phyloP scores from a whole-genome alignment of 768 basidiomycete species.

The Kockovaella imperatae region DNA sequence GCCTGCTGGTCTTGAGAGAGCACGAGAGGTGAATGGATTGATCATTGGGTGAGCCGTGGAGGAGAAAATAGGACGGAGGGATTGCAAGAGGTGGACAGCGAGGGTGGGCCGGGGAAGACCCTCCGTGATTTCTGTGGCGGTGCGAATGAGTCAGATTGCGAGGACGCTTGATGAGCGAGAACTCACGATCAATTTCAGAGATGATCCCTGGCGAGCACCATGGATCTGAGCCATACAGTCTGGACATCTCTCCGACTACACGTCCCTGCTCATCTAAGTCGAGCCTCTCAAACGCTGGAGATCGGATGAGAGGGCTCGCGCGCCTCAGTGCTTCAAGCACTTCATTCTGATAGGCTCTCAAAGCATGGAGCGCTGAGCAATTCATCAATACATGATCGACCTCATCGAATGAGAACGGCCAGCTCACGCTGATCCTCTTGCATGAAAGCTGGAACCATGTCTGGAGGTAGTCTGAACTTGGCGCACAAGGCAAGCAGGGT shows the following conservation, averaged over 20 bases:
- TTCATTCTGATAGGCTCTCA: background rate
- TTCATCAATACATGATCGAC: background rate
- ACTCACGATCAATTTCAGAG: slow-evolving; percentile 14
- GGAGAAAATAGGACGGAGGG: slow-evolving; percentile 18
- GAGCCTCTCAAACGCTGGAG: background rate
- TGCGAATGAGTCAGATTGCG: slow-evolving; percentile 2
- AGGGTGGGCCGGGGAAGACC: background rate
- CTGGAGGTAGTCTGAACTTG: slow-evolving; percentile 15
- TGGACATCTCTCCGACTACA: slow-evolving; percentile 5
- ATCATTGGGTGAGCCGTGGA: slow-evolving; percentile 30
- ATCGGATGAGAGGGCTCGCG: background rate
- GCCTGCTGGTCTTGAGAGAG: slow-evolving; percentile 24
- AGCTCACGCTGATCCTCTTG: slow-evolving; percentile 12
- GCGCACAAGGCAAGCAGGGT: slow-evolving; percentile 6
- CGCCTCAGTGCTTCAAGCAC: background rate
- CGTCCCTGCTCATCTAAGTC: slow-evolving; percentile 12
- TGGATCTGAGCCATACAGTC: slow-evolving; percentile 12
- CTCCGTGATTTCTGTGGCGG: slow-evolving; percentile 1
- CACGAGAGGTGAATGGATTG: slow-evolving; percentile 20
- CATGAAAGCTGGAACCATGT: slow-evolving; percentile 21
- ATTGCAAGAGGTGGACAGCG: slow-evolving; percentile 8
- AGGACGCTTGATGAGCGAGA: background rate
- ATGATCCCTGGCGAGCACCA: slow-evolving; percentile 10
- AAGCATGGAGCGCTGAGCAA: background rate
- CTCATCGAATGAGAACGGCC: background rate